Base-by-base conservation (phyloP, 441 rosid genomes). In the Pelargonium myrrhifolium region DNA sequence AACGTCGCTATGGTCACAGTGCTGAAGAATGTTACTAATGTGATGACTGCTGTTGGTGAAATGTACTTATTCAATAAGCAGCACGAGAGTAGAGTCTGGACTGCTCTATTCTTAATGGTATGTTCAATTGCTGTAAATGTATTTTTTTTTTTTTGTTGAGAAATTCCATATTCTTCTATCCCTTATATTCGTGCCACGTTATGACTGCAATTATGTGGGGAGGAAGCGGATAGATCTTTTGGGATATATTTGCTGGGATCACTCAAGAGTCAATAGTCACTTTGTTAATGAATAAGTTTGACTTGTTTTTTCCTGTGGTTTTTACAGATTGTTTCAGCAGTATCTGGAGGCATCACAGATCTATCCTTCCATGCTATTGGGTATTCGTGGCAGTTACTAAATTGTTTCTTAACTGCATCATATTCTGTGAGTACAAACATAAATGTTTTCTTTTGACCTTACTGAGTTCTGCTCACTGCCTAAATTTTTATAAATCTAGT, bases 1-100 rank as follows among this genome's bases (percentile, higher is more conserved):
- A 94, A 92, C 76, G 97, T 90, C 9, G 99, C 99, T 74, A 94
- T 94, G 99, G 99, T 94, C 74, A 92, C 99, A 1, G 94, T 92
- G 68, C 80, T 94, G 83, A 94, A 94, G 92, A 94, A 94, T 81
- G 96, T 94, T 61, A 92, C 99, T 64, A 94, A 92, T 72, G 98
- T 94, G 69, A 92, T 94, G 64, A 92, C 99, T 53, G 98, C 97
- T 18, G 75, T 89, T 67, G 97, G 97, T 21, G 98, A 94, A 79
- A 94, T 94, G 99, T 94, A 94, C 79, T 78, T 94, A 59, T 92
- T 94, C 80, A 81, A 71, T 64, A 94, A 92, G 90, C 87, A 86
- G 72, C 99, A 94, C 70, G 98, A 90, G 62, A 85, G 72, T 83
- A 90, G 93, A 82, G 98, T 94, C 62, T 94, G 99, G 99, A 77